These are phyloP conservation scores for Orbilia quercus DNA, from an alignment of 2,329 filamentous ascomycete genomes.

Conservation along the genomic window DNA sequence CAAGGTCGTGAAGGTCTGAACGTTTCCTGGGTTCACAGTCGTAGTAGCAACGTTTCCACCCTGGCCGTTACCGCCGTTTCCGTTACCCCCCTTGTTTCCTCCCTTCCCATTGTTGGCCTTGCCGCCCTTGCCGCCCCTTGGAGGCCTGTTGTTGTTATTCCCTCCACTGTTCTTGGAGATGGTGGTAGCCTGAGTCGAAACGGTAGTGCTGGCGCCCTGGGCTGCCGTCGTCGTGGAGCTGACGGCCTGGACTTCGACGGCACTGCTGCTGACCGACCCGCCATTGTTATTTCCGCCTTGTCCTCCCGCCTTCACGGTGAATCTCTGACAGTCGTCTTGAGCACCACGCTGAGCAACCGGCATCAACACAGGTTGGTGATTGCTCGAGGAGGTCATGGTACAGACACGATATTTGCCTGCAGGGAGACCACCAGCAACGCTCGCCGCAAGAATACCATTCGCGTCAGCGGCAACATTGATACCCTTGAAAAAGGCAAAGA, in stretches of 20 bases:
- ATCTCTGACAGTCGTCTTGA: constrained; percentile 74
- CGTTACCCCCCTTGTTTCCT: constrained; percentile 48
- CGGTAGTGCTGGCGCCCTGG: constrained; percentile 13
- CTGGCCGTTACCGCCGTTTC: constrained; percentile 56
- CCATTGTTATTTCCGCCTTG: constrained; percentile 54
- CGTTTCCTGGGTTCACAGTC: no score
- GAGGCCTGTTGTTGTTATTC: constrained; percentile 27
- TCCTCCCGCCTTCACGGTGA: constrained; percentile 65
- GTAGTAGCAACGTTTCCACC: no score
- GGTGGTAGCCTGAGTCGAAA: constrained; percentile 44
- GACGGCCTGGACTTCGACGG: not conserved
- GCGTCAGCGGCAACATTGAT: constrained; percentile 73
- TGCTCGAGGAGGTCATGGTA: constrained; percentile 72
- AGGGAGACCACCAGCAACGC: constrained; percentile 71
- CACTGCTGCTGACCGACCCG: not conserved
- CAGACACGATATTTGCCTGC: constrained; percentile 74
- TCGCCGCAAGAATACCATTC: constrained; percentile 68
- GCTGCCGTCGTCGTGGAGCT: not conserved
- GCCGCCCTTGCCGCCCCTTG: constrained; percentile 53
- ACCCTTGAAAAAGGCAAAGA: constrained; percentile 75
- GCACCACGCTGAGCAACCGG: constrained; percentile 75
- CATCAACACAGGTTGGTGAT: constrained; percentile 75
- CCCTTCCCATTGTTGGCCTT: constrained; percentile 59
- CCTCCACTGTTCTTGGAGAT: constrained; percentile 17
- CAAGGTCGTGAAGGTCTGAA: not conserved